phyloP scores from a whole-genome alignment of 176 grass and related monocot genomes.

The Urochloa ruziziensis region DNA sequence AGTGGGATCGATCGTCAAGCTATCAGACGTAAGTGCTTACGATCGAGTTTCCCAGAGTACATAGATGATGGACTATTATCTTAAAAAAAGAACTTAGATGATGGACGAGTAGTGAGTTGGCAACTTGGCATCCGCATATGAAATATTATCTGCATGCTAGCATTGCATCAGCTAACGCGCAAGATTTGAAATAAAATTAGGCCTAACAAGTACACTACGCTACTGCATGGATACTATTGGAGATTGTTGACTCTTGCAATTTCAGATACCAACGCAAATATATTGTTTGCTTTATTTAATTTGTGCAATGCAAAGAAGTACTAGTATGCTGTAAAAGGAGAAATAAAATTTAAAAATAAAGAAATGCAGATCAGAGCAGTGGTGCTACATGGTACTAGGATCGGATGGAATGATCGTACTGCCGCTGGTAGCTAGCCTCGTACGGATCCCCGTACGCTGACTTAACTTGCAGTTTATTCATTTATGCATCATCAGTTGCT shows the following conservation, averaged over 20 bases:
- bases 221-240: not conserved
- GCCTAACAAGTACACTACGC: not conserved
- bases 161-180: not conserved
- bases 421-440: too few species aligned
- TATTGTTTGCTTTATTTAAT: too few species aligned
- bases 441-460: not conserved
- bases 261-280: too few species aligned
- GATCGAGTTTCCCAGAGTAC: not conserved
- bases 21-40: slow-evolving; percentile 16
- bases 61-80: too few species aligned
- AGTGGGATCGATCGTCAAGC: too few species aligned
- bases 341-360: not conserved
- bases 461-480: not conserved
- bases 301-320: too few species aligned
- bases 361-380: not conserved
- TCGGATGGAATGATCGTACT: not conserved
- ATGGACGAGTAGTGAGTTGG: not conserved
- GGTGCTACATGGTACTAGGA: not conserved
- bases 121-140: not conserved
- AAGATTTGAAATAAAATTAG: not conserved
- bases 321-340: too few species aligned
- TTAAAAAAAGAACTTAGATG: too few species aligned
- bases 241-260: too few species aligned
- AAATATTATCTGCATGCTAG: not conserved
- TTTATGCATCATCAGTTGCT: too few species aligned